Evolutionary conservation across 441 rosid genomes (phyloP).

Genomic region (Geranium incanum): DNA sequence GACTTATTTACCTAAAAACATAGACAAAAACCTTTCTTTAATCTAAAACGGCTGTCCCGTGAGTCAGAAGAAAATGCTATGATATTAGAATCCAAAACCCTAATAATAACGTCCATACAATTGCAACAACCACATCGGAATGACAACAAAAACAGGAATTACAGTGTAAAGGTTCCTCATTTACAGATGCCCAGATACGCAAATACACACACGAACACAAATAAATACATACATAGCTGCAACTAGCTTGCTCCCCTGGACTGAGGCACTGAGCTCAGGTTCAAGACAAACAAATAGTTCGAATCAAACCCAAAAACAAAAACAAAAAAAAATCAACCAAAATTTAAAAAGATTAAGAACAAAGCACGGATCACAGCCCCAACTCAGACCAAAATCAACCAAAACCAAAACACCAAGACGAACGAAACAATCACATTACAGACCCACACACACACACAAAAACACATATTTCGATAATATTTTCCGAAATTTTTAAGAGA

Average conservation of each 20-base stretch:
- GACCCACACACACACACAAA: background rate
- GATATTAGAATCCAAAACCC: background rate
- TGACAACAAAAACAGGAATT: background rate
- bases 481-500: no score
- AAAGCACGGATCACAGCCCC: background rate
- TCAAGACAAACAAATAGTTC: background rate
- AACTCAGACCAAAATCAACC: background rate
- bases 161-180: background rate
- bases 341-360: background rate
- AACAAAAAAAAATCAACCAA: background rate
- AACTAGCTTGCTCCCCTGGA: background rate
- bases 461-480: background rate
- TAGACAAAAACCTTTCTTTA: background rate
- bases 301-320: background rate
- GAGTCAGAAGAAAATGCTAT: background rate
- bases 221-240: background rate
- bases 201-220: background rate
- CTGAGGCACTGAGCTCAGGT: background rate
- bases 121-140: background rate
- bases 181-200: background rate
- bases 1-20: background rate
- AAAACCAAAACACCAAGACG: background rate
- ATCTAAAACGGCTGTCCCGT: background rate
- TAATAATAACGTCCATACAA: background rate
- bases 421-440: background rate